These are phyloP conservation scores for Saturnispora ahearnii DNA, from an alignment of 805 yeast species.

Conservation along the genomic window DNA sequence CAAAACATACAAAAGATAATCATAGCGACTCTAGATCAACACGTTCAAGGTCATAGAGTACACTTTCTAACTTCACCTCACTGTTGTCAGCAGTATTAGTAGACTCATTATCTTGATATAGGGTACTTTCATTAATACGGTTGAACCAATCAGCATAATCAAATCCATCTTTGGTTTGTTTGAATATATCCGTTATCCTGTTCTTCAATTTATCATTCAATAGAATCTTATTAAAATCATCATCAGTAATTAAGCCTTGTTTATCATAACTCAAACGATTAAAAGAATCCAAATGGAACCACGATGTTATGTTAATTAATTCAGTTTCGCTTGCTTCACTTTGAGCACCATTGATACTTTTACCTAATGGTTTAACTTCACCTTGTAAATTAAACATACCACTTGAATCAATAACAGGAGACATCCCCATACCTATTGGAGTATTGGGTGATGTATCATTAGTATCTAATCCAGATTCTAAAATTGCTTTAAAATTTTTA, in stretches of 20 bases:
- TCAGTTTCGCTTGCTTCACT: slow-evolving; percentile 12
- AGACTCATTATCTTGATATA: slow-evolving; percentile 5
- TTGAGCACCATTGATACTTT: slow-evolving; percentile 21
- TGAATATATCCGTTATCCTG: neutral
- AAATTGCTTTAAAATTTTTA: slow-evolving; percentile 17
- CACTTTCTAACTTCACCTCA: slow-evolving; percentile 4
- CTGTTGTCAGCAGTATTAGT: neutral
- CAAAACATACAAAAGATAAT: neutral
- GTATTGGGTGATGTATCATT: neutral
- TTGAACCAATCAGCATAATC: slow-evolving; percentile 14
- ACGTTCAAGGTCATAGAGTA: slow-evolving; percentile 8
- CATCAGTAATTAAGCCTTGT: slow-evolving; percentile 28
- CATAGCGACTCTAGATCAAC: slow-evolving; percentile 1
- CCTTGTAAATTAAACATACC: slow-evolving; percentile 2
- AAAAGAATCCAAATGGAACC: slow-evolving; percentile 32
- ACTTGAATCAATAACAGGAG: slow-evolving; percentile 3
- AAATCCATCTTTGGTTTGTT: slow-evolving; percentile 7
- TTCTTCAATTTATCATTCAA: slow-evolving; percentile 9
- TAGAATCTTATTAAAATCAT: slow-evolving; percentile 30
- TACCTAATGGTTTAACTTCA: neutral
- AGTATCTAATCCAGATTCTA: slow-evolving; percentile 13
- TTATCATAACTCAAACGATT: slow-evolving; percentile 32
- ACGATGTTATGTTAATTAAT: slow-evolving; percentile 32
- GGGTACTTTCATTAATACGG: slow-evolving; percentile 5
- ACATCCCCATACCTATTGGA: slow-evolving; percentile 3